Conservation (phyloP, 108 stramenopile species). For the Epithemia pelagica region DNA sequence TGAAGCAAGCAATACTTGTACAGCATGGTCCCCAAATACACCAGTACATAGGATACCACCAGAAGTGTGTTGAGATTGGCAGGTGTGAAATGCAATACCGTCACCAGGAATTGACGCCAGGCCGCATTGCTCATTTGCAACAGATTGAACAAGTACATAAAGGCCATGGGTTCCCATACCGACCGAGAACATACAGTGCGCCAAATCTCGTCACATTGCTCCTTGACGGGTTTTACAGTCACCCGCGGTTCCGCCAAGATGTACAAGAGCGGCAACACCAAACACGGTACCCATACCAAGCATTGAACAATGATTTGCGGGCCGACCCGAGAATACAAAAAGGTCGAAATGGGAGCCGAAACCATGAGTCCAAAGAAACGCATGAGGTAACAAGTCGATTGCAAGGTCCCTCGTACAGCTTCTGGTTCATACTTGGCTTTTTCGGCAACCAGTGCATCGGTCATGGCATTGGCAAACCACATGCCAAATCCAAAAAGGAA, state of each 20-base stretch:
- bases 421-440: conserved; percentile 68
- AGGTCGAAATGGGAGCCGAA: conserved; percentile 57
- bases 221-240: background rate
- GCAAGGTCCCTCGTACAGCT: conserved; percentile 45
- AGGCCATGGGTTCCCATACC: conserved; percentile 85
- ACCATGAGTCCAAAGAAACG: conserved; percentile 77
- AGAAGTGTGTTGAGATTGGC: conserved; percentile 58
- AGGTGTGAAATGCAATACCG: conserved; percentile 53
- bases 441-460: conserved; percentile 65
- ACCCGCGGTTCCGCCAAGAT: conserved; percentile 44
- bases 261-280: conserved; percentile 33
- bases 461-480: conserved; percentile 81
- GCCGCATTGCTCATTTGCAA: conserved; percentile 71
- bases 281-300: conserved; percentile 42
- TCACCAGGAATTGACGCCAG: conserved; percentile 65
- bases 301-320: conserved; percentile 39
- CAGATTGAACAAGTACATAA: conserved; percentile 77
- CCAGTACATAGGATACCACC: conserved; percentile 56
- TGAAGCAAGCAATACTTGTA: conserved; percentile 73
- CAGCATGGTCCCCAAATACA: conserved; percentile 61
- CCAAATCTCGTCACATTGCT: conserved; percentile 76
- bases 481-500: conserved; percentile 62
- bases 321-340: conserved; percentile 45
- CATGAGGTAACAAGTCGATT: conserved; percentile 69
- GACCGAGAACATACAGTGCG: conserved; percentile 70